These are phyloP conservation scores for Ophiostoma sp. DNA, from an alignment of 2,329 filamentous ascomycete genomes.

Conservation along the genomic window DNA sequence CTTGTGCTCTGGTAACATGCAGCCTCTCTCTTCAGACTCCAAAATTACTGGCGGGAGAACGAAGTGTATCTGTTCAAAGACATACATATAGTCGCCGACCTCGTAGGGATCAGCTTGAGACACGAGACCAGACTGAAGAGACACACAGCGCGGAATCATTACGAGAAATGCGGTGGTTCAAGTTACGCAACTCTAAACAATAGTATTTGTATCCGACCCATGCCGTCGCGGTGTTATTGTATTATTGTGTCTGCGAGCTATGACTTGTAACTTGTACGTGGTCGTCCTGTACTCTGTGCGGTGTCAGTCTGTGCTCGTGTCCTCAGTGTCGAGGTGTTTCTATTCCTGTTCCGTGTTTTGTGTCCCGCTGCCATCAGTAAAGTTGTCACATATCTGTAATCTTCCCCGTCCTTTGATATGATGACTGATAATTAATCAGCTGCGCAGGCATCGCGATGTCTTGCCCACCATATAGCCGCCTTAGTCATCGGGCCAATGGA, in stretches of 20 bases:
- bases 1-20: too few relatives aligned
- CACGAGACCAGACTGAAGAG: background rate
- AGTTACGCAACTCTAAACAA: conserved; percentile 12
- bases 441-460: background rate
- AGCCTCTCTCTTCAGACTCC: background rate
- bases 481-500: background rate
- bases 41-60: background rate
- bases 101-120: background rate
- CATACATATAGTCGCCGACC: background rate
- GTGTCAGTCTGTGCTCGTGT: background rate
- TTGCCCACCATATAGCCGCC: background rate
- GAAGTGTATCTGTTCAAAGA: background rate
- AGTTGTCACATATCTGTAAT: too few relatives aligned
- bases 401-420: background rate
- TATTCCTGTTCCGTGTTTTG: background rate
- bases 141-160: background rate
- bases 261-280: background rate
- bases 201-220: background rate
- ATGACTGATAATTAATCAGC: background rate
- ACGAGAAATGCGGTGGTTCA: background rate
- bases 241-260: background rate
- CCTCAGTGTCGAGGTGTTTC: background rate
- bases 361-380: background rate
- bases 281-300: background rate
- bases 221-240: background rate